These are phyloP conservation scores for Tremella mesenterica DNA, from an alignment of 768 basidiomycete species.

Conservation along the genomic window DNA sequence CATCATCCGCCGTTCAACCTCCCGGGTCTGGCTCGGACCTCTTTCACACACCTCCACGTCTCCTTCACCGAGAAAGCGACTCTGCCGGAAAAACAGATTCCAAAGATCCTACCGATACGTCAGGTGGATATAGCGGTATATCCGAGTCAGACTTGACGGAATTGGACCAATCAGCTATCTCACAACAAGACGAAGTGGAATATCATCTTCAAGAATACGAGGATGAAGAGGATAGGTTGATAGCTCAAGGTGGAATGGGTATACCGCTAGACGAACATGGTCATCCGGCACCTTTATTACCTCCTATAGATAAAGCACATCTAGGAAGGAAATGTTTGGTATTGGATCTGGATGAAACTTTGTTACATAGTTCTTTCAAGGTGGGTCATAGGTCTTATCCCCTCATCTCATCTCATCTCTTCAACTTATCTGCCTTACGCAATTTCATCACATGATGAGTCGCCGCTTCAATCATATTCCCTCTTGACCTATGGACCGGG, in stretches of 20 bases:
- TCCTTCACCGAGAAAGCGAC: conserved; percentile 45
- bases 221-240: conserved; percentile 83
- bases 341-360: conserved; percentile 91
- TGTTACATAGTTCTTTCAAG: conserved; percentile 97
- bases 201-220: conserved; percentile 49
- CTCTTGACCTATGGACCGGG: too few relatives aligned
- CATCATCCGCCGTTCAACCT: conserved; percentile 83
- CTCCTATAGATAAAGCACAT: conserved; percentile 69
- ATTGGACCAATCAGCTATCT: conserved; percentile 61
- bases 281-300: conserved; percentile 72
- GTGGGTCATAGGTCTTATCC: conserved; percentile 50
- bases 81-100: conserved; percentile 42
- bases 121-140: conserved; percentile 28
- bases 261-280: conserved; percentile 92
- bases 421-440: too few relatives aligned
- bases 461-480: too few relatives aligned
- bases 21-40: conserved; percentile 64
- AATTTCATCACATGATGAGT: too few relatives aligned
- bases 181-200: conserved; percentile 52
- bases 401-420: too few relatives aligned
- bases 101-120: conserved; percentile 21
- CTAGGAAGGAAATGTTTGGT: conserved; percentile 89
- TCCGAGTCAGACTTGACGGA: conserved; percentile 45
- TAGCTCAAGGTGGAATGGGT: conserved; percentile 83
- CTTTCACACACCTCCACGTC: conserved; percentile 29